Evolutionary conservation across 2,329 filamentous ascomycete species (phyloP).

Genomic region (Corinectria fuckeliana): DNA sequence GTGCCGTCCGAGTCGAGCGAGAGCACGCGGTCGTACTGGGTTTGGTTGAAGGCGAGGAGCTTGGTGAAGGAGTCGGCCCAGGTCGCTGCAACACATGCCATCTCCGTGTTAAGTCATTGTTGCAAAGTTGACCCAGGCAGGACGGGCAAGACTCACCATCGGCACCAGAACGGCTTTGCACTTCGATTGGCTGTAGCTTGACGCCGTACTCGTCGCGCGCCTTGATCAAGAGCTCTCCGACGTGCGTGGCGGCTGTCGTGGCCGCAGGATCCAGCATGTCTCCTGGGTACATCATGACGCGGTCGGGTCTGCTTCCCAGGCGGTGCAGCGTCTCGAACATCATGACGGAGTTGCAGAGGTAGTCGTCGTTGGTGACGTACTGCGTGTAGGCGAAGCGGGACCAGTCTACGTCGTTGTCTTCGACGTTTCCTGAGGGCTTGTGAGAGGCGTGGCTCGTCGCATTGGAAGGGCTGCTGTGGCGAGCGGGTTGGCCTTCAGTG

Average conservation of each 20-base stretch:
- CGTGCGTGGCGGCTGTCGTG: constrained; percentile 35
- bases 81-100: no score
- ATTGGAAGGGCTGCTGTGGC: neutral
- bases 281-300: constrained; percentile 53
- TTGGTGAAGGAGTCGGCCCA: constrained; percentile 39
- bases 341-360: constrained; percentile 57
- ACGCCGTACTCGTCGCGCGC: constrained; percentile 51
- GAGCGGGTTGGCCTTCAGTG: neutral
- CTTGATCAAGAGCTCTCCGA: constrained; percentile 42
- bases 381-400: constrained; percentile 51
- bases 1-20: constrained; percentile 68
- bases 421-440: neutral
- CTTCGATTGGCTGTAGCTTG: constrained; percentile 47
- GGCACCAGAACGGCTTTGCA: constrained; percentile 43
- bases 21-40: constrained; percentile 58
- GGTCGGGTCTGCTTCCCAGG: constrained; percentile 49
- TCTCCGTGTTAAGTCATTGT: neutral
- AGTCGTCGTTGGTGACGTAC: constrained; percentile 53
- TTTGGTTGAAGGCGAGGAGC: constrained; percentile 71
- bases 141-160: constrained; percentile 41
- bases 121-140: no score
- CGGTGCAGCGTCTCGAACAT: constrained; percentile 51
- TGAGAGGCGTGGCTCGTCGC: neutral
- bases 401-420: neutral
- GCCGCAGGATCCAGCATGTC: constrained; percentile 42